Evolutionary conservation across 371 early-diverging fungal species (phyloP), one percentile per base, ranked within the genome.

Genomic region (Mortierella sp.): DNA sequence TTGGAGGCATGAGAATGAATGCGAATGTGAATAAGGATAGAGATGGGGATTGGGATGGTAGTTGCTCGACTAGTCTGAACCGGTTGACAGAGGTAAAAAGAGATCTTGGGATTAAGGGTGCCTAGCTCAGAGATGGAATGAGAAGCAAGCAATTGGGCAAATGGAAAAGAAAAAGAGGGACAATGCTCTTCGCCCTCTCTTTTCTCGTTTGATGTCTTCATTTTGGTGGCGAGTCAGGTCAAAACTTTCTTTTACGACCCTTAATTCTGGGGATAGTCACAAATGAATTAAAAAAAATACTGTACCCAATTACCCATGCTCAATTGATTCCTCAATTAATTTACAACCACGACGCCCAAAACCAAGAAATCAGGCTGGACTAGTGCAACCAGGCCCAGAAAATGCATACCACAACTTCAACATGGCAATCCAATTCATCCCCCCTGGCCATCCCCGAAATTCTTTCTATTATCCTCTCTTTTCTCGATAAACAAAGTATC

Each of bases 1-100:
- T 78, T 18, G 73, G 73, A 24, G 78, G 74, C 78, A 78, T 78
- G 22, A 6, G 12, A 3, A n/a, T n/a, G 14, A n/a, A 59, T 55
- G 28, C 26, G n/a, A 16, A 59, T 45, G 28, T 60, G 26, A 24
- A 16, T 37, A 22, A 51, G 22, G 20, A 49, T 14, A 5, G 24
- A 22, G 24, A 26, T 35, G 49, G 10, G 18, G 24, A 32, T 30
- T 16, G 6, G 57, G 22, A 52, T 40, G 62, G 62, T 18, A 8
- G 12, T 11, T 30, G 32, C 16, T 6, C 9, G 20, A 14, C 59
- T 9, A 18, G 30, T 30, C 58, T 30, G 32, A 26, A n/a, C 47
- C 6, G 35, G 2, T 35, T 35, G 35, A 35, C 35, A 43, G 43
- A 16, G 43, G 43, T 43, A 11, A 16, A 14, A 43, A 43, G 9